Percentiles rank a stretch among this genome's conserved stretches.
These are phyloP conservation scores for Vaccinium darrowii DNA, from an alignment of 148 eudicot species.

Conservation along the genomic window DNA sequence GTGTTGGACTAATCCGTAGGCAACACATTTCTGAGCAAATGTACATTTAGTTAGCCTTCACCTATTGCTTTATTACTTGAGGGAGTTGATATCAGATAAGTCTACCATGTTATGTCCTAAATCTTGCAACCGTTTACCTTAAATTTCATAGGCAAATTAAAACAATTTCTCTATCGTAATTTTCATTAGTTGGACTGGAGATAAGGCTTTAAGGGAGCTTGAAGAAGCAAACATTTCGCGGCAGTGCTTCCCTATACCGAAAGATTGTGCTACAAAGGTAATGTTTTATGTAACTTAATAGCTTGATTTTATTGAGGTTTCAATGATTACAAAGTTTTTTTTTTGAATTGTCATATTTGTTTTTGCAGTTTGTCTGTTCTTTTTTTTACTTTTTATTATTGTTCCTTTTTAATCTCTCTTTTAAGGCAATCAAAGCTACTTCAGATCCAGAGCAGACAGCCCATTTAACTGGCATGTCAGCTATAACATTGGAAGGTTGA, in stretches of 20 bases:
- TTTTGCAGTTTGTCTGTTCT: background rate
- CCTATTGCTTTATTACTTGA: background rate
- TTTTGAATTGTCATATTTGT: conserved; percentile 1
- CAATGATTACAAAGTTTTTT: background rate
- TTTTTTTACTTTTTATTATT: background rate
- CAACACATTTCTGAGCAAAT: background rate
- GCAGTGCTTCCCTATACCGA: conserved; percentile 72
- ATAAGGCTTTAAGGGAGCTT: conserved; percentile 82
- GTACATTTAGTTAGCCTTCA: background rate
- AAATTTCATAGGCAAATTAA: background rate
- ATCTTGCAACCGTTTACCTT: background rate
- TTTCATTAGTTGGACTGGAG: conserved; percentile 77
- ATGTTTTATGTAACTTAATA: background rate
- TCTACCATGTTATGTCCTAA: background rate
- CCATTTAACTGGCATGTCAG: conserved; percentile 75
- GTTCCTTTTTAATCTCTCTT: background rate
- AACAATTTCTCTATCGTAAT: conserved; percentile 10
- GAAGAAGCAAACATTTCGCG: conserved; percentile 76
- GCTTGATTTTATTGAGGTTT: background rate
- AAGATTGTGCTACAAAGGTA: conserved; percentile 84
- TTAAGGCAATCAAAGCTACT: conserved; percentile 79
- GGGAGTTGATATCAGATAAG: background rate
- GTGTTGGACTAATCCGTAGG: background rate
- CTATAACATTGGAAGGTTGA: conserved; percentile 68
- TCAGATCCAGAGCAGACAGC: conserved; percentile 66